These are phyloP conservation scores for Raffaelea albimanens DNA, from an alignment of 2,329 filamentous ascomycete genomes.

Conservation along the genomic window DNA sequence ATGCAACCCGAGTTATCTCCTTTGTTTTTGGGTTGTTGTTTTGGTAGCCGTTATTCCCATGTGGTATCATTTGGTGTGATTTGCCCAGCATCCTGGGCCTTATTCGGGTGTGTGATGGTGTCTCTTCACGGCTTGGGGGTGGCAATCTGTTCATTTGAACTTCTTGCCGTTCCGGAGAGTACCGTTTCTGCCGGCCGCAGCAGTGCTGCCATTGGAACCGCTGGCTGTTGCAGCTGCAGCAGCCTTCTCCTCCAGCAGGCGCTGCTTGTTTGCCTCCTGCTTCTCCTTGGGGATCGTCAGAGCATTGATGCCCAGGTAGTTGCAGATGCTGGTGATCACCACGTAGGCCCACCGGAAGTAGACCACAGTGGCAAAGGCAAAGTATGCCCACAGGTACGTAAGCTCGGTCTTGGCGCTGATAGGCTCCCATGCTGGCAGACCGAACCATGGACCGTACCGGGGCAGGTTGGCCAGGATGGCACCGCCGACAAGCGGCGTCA, in stretches of 20 bases:
- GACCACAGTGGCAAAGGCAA: constrained; percentile 71
- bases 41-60: too few species aligned
- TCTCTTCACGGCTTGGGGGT: too few species aligned
- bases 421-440: constrained; percentile 26
- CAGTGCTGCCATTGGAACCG: background rate
- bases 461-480: constrained; percentile 78
- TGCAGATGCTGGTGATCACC: constrained; percentile 84
- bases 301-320: constrained; percentile 88
- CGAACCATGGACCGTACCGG: constrained; percentile 49
- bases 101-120: too few species aligned
- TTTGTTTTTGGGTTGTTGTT: background rate
- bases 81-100: background rate
- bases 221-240: background rate
- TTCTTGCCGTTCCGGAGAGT: constrained; percentile 17
- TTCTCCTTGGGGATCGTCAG: constrained; percentile 69
- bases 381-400: constrained; percentile 75
- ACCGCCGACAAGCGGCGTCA: constrained; percentile 77
- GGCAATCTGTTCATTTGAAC: constrained; percentile 12
- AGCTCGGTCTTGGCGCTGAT: constrained; percentile 60
- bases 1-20: constrained; percentile 13
- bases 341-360: constrained; percentile 91
- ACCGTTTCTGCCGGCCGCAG: constrained; percentile 4
- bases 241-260: constrained; percentile 19
- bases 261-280: constrained; percentile 43
- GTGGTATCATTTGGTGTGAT: background rate